Conservation (phyloP, 1,139 yeast species). For the Scheffersomyces segobiensis region DNA sequence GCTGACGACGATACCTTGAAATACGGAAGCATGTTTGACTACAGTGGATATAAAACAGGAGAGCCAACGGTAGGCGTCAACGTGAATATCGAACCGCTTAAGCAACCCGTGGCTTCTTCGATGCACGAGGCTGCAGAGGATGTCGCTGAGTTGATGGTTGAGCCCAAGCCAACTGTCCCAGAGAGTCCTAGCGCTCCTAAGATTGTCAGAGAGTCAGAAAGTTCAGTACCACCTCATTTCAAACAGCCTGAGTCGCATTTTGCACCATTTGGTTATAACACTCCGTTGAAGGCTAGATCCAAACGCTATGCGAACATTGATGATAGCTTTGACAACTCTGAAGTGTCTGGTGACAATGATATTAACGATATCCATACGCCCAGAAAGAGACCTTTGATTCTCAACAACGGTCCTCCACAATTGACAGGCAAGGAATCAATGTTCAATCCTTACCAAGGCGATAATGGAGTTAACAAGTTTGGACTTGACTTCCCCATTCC, state of each 20-base stretch:
- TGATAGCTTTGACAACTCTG: constrained; percentile 15
- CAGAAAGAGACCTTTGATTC: constrained; percentile 5
- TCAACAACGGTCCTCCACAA: constrained; percentile 3
- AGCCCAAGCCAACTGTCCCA: not conserved
- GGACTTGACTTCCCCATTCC: constrained; percentile 48
- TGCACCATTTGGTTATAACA: constrained; percentile 1
- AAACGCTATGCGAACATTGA: constrained; percentile 13
- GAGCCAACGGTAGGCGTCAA: constrained; percentile 3
- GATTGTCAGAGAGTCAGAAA: not conserved
- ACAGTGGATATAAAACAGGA: constrained; percentile 14
- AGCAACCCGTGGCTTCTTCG: not conserved
- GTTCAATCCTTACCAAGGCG: constrained; percentile 30
- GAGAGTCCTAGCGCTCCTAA: not conserved
- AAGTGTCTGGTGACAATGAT: constrained; percentile 1
- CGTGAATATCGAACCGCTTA: not conserved
- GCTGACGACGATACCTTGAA: not conserved
- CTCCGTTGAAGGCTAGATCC: not conserved
- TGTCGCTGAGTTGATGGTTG: not conserved
- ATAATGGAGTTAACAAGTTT: constrained; percentile 16
- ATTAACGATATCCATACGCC: constrained; percentile 2
- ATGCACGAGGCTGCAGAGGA: not conserved
- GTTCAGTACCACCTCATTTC: not conserved
- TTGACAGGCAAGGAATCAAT: constrained; percentile 16
- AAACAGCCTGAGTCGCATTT: not conserved
- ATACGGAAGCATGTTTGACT: constrained; percentile 40